Percentiles rank a stretch among this genome's conserved stretches.
These are phyloP conservation scores for Grigorovia humatica DNA, from an alignment of 805 yeast genomes.

Conservation along the genomic window DNA sequence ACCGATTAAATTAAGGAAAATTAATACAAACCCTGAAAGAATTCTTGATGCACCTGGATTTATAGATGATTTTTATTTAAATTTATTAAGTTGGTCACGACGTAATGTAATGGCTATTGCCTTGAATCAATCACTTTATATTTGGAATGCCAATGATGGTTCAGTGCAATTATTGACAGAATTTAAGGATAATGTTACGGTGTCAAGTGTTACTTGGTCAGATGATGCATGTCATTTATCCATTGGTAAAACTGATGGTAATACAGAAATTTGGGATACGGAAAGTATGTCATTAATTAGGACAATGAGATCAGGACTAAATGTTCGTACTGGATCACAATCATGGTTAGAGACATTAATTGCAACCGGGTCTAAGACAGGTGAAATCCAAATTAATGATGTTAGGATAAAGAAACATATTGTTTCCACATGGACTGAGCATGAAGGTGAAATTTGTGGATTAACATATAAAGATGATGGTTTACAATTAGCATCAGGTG, in stretches of 20 bases:
- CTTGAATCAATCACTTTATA: constrained; percentile 68
- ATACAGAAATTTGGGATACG: constrained; percentile 87
- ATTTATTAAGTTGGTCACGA: constrained; percentile 78
- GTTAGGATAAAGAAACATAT: constrained; percentile 77
- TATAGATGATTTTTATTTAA: constrained; percentile 83
- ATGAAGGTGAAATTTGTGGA: constrained; percentile 88
- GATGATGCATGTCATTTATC: constrained; percentile 81
- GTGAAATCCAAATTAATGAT: constrained; percentile 79
- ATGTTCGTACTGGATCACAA: constrained; percentile 72
- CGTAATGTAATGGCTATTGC: constrained; percentile 82
- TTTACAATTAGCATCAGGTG: constrained; percentile 78
- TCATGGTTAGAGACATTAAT: constrained; percentile 76
- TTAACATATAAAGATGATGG: constrained; percentile 80
- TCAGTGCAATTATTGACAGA: constrained; percentile 61
- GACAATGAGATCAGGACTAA: constrained; percentile 58
- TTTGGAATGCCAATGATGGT: constrained; percentile 87
- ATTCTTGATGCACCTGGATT: constrained; percentile 95
- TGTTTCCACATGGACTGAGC: constrained; percentile 48
- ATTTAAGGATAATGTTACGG: constrained; percentile 30
- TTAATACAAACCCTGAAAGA: constrained; percentile 83
- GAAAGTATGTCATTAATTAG: constrained; percentile 66
- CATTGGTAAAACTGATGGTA: constrained; percentile 75
- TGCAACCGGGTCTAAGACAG: constrained; percentile 81
- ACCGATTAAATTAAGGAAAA: constrained; percentile 58
- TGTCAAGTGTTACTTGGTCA: constrained; percentile 70